A percentile compares a stretch with the other conserved stretches of the same genome.
phyloP scores from a whole-genome alignment of 2,329 filamentous ascomycete species.

The Juglanconis sp. region DNA sequence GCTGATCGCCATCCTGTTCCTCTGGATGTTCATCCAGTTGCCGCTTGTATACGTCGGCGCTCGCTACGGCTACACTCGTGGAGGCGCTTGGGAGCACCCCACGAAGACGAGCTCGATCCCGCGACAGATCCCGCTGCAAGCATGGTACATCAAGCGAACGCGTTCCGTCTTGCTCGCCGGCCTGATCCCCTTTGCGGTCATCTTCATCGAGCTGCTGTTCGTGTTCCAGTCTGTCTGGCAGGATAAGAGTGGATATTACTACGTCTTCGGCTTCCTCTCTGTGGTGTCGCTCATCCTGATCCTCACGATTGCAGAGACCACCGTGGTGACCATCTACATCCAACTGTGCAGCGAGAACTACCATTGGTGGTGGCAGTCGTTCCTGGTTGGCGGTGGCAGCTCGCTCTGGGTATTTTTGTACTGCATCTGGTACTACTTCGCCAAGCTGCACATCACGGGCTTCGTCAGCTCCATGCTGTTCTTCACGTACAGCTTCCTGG shows the following conservation, averaged over 20 bases:
- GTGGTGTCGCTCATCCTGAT: conserved; percentile 71
- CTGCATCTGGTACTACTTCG: conserved; percentile 79
- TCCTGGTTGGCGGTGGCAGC: conserved; percentile 73
- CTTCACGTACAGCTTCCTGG: conserved; percentile 80
- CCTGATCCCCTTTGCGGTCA: conserved; percentile 78
- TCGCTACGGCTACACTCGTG: conserved; percentile 69
- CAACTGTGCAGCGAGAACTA: conserved; percentile 84
- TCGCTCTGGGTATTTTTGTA: conserved; percentile 80
- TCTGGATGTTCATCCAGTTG: conserved; percentile 84
- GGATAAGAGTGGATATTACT: conserved; percentile 89
- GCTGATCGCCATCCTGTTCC: conserved; percentile 64
- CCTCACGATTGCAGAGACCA: conserved; percentile 77
- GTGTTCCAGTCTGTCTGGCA: conserved; percentile 86
- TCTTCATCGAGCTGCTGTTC: conserved; percentile 84
- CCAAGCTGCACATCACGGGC: conserved; percentile 76
- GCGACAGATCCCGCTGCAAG: conserved; percentile 70
- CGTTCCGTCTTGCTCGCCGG: conserved; percentile 70
- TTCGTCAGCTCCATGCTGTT: conserved; percentile 78
- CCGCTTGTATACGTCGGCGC: conserved; percentile 79
- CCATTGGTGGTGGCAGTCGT: conserved; percentile 91
- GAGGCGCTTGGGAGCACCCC: conserved; percentile 73
- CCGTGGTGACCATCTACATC: conserved; percentile 77
- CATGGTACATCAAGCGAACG: conserved; percentile 68
- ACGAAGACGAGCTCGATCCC: conserved; percentile 71
- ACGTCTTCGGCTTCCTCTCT: conserved; percentile 82